Base-by-base conservation (phyloP, 73 alveolate species). In the Symbiodinium pilosum region DNA sequence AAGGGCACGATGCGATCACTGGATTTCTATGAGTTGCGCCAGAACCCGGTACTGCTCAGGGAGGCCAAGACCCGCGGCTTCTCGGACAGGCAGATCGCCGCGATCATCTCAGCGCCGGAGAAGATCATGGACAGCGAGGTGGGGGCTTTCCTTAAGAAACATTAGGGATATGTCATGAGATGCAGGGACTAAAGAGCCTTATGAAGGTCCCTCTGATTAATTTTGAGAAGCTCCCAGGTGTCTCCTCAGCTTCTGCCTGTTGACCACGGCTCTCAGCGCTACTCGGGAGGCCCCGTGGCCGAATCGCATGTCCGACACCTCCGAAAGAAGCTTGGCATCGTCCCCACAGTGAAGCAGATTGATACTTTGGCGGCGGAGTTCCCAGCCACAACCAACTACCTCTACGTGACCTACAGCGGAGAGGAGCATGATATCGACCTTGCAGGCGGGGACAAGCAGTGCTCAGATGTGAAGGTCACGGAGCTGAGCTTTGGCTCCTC, bases 291-390 rank as follows among this genome's bases (percentile, higher is more conserved):
- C 36, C 95, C 95, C 47, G 95, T 89, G 75, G 40, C 87, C 30
- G 95, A 89, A 68, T 86, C 95, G 36, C 95, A 89, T 69, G 34
- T 89, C 87, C 95, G 95, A 28, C 95, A 89, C 95, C 43, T 89
- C 43, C 95, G 95, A 1, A 89, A 89, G 95, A 89, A 89, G 95
- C 87, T 44, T 21, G 95, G 95, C 71, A 89, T 89, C 38, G 94
- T 54, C 43, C 99, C 99, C 16, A 84, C 54, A 56, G 99, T 94
- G 59, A 94, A 94, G 83, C 99, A 94, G 88, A 84, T 94, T 68
- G 99, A 94, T 44, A 94, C 99, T 4, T 43, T 94, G 83, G 99
- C 99, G 32, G 99, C 99, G 43, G 99, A 94, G 84, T 94, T 83
- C 44, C 99, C 99, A 5, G 99, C 99, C 20, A 42, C 68, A 54